Evolutionary conservation across 495 filamentous ascomycete genomes (phyloP).

Genomic region (Sphaerosporella brunnea): DNA sequence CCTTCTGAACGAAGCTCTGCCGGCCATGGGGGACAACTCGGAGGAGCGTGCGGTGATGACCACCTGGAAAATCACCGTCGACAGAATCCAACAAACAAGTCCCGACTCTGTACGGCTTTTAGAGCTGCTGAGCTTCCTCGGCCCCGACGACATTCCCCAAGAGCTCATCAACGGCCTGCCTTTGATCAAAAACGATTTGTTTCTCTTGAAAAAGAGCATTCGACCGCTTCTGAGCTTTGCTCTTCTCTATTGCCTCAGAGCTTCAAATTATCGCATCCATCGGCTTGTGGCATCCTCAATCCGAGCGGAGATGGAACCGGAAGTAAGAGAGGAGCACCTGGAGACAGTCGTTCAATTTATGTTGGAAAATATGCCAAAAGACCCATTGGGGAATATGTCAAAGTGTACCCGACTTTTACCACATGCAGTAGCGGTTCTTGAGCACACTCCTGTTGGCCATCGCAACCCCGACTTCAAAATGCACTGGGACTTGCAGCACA

Average conservation of each 20-base stretch:
- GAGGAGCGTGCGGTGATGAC: constrained; percentile 11
- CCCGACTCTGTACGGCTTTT: background rate
- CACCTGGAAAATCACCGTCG: constrained; percentile 19
- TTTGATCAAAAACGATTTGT: background rate
- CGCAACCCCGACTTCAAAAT: background rate
- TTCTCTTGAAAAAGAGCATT: background rate
- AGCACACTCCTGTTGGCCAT: background rate
- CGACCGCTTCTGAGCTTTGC: constrained; percentile 1
- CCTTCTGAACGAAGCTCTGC: background rate
- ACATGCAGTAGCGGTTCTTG: constrained; percentile 1
- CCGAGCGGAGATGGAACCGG: background rate
- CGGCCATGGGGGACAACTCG: background rate
- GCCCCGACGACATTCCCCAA: background rate
- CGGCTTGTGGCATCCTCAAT: constrained; percentile 1
- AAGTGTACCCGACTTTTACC: background rate
- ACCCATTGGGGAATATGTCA: background rate
- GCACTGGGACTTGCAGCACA: background rate
- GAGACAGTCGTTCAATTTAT: background rate
- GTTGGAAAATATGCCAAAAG: background rate
- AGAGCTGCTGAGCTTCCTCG: constrained; percentile 1
- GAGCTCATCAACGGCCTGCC: background rate
- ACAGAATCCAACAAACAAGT: background rate
- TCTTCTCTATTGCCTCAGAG: background rate
- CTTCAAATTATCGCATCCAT: constrained; percentile 4
- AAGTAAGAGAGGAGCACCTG: background rate